Conservation (phyloP, 768 basidiomycete genomes). For the Pisolithus marmoratus region DNA sequence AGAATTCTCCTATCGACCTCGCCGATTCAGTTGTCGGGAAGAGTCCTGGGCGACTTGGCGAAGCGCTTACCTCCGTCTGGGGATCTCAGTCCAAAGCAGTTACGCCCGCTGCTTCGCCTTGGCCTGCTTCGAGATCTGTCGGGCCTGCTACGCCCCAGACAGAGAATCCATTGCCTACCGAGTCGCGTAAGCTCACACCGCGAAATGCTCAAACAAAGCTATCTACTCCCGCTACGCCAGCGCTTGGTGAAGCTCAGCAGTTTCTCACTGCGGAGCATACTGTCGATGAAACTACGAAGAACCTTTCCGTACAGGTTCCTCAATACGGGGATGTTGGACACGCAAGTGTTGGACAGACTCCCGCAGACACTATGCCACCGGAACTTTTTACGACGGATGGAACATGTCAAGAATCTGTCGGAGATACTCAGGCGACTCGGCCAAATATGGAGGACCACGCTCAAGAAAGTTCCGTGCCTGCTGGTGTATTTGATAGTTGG, state of each 20-base stretch:
- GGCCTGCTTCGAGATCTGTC: constrained; percentile 20
- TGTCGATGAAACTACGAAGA: background rate
- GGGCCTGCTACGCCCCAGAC: constrained; percentile 14
- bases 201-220: constrained; percentile 7
- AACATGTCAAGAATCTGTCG: background rate
- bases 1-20: constrained; percentile 26
- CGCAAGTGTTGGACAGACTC: constrained; percentile 14
- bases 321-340: background rate
- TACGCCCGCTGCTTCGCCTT: constrained; percentile 26
- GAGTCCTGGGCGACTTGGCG: constrained; percentile 33
- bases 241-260: constrained; percentile 8
- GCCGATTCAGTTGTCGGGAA: constrained; percentile 34
- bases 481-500: background rate
- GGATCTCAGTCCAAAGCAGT: constrained; percentile 30
- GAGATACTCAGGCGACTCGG: background rate
- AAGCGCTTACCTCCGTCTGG: constrained; percentile 46
- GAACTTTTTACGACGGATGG: constrained; percentile 9
- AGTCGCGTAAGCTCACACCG: constrained; percentile 1
- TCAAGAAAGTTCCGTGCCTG: background rate
- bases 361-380: constrained; percentile 22
- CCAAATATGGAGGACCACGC: background rate
- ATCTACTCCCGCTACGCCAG: constrained; percentile 6
- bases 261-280: background rate
- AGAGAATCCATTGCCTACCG: constrained; percentile 8
- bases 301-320: constrained; percentile 12